Conservation (phyloP, 345 rosid genomes). For the Eucalyptus pauciflora region DNA sequence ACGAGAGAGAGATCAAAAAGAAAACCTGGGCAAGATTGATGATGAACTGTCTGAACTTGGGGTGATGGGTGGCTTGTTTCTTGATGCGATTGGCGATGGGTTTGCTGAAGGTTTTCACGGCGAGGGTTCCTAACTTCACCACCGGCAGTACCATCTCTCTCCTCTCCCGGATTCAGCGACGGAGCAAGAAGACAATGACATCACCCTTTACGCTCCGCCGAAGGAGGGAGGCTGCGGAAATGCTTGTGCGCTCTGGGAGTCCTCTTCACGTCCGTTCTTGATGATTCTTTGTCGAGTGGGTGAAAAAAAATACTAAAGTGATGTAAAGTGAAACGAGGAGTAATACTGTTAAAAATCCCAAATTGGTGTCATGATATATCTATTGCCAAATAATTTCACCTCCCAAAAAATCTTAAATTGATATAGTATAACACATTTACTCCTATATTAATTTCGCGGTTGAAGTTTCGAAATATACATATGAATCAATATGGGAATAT, state of each 20-base stretch:
- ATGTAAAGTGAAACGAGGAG: background rate
- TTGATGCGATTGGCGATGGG: constrained; percentile 81
- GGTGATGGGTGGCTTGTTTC: constrained; percentile 57
- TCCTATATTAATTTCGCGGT: fast-evolving
- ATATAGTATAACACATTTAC: background rate
- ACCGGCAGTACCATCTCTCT: constrained; percentile 42
- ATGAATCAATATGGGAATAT: background rate
- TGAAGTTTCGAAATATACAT: background rate
- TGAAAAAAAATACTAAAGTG: background rate
- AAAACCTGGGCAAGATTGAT: constrained; percentile 70
- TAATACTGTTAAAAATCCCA: background rate
- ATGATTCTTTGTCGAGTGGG: background rate
- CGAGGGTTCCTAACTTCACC: constrained; percentile 71
- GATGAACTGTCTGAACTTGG: constrained; percentile 63
- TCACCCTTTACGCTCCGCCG: background rate
- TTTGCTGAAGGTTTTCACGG: constrained; percentile 57
- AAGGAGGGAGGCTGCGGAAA: background rate
- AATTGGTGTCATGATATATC: background rate
- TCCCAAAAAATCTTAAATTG: background rate
- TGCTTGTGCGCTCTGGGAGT: background rate
- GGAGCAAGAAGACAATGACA: background rate
- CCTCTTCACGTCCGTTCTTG: background rate
- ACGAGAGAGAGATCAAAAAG: background rate
- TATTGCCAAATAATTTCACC: background rate
- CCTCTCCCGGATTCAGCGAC: background rate